Conservation (phyloP, 2,329 filamentous ascomycete species). For the Scedosporium aurantiacum region DNA sequence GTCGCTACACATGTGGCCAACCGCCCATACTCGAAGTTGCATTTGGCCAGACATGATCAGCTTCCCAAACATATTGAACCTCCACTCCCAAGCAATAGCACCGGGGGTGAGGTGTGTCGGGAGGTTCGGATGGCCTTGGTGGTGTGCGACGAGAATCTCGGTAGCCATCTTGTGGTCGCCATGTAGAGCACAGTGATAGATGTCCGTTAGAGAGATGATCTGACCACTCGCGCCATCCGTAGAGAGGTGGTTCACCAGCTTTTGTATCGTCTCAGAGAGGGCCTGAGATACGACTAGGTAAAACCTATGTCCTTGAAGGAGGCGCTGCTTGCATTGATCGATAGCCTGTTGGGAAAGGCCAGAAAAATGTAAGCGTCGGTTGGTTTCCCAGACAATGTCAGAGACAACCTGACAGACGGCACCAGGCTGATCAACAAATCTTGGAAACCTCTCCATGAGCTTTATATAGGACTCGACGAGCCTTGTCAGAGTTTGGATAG, state of each 20-base stretch:
- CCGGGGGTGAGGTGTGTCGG: conserved; percentile 28
- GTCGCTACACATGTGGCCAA: conserved; percentile 60
- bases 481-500: conserved; percentile 29
- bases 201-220: conserved; percentile 30
- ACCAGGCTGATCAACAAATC: conserved; percentile 31
- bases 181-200: conserved; percentile 30
- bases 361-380: conserved; percentile 9
- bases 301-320: conserved; percentile 29
- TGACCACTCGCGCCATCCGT: conserved; percentile 29
- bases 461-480: conserved; percentile 29
- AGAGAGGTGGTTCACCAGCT: conserved; percentile 40
- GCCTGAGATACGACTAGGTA: conserved; percentile 31
- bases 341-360: conserved; percentile 2
- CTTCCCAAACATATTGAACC: conserved; percentile 55
- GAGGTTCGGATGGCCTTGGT: conserved; percentile 24
- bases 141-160: conserved; percentile 21
- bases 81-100: conserved; percentile 54
- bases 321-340: conserved; percentile 20
- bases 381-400: conserved; percentile 21
- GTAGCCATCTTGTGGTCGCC: conserved; percentile 24
- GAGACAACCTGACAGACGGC: conserved; percentile 24
- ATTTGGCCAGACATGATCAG: conserved; percentile 78
- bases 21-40: conserved; percentile 74
- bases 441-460: conserved; percentile 34
- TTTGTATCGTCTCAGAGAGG: conserved; percentile 39